phyloP scores from a whole-genome alignment of 2,329 filamentous ascomycete genomes.

The Coniochaeta pulveracea region DNA sequence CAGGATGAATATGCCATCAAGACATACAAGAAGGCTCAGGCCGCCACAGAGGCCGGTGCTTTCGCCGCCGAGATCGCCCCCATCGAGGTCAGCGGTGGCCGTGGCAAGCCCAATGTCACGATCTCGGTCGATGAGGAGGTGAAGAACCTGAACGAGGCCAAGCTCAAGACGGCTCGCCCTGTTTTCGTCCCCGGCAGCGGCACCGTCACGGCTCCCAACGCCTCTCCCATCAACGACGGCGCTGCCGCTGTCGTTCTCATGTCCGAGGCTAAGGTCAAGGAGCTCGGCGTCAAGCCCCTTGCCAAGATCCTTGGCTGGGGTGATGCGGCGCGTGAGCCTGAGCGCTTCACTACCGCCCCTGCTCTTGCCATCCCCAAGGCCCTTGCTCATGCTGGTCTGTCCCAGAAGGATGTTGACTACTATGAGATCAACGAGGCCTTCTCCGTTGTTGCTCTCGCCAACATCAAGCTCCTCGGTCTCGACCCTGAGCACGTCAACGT shows the following conservation, averaged over 20 bases:
- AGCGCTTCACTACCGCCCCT: conserved; percentile 92
- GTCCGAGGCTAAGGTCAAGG: conserved; percentile 87
- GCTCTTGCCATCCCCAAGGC: conserved; percentile 94
- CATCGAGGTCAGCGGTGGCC: conserved; percentile 74
- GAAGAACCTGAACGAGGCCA: conserved; percentile 82
- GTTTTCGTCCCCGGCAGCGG: conserved; percentile 71
- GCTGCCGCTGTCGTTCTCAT: conserved; percentile 87
- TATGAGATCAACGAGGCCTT: conserved; percentile 99
- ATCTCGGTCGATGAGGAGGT: conserved; percentile 88
- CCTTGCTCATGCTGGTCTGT: conserved; percentile 82
- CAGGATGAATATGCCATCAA: conserved; percentile 96
- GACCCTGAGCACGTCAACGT: conserved; percentile 84
- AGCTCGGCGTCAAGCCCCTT: conserved; percentile 80
- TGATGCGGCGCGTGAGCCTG: conserved; percentile 81
- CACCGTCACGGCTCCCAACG: conserved; percentile 92
- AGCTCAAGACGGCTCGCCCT: conserved; percentile 75
- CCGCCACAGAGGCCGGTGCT: conserved; percentile 67
- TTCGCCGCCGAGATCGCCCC: conserved; percentile 85
- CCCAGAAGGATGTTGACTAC: conserved; percentile 68
- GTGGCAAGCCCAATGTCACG: conserved; percentile 75
- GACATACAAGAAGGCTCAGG: conserved; percentile 88
- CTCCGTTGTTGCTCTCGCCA: conserved; percentile 89
- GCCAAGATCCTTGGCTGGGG: conserved; percentile 97
- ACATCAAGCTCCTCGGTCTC: conserved; percentile 82
- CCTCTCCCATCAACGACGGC: conserved; percentile 91